Evolutionary conservation across 2,329 filamentous ascomycete species (phyloP).

Genomic region (Ceratocystis smalleyi): DNA sequence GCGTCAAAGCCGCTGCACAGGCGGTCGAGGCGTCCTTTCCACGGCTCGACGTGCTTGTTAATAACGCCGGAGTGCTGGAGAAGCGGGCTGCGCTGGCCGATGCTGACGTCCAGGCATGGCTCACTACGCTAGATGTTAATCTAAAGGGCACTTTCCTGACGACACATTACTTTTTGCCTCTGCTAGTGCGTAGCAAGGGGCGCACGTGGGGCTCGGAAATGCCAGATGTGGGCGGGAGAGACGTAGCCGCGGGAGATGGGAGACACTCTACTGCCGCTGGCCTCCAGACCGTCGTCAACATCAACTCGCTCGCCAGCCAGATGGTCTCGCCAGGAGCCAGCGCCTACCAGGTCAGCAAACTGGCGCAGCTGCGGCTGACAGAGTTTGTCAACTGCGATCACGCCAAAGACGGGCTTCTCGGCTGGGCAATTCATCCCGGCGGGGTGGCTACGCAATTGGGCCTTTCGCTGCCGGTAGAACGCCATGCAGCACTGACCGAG

Average conservation of each 20-base stretch:
- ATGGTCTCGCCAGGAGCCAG: slow-evolving; percentile 24
- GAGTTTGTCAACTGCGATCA: slow-evolving; percentile 35
- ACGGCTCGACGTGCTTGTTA: slow-evolving; percentile 29
- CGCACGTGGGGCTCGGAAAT: slow-evolving; percentile 22
- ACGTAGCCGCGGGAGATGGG: slow-evolving; percentile 19
- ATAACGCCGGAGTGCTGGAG: slow-evolving; percentile 31
- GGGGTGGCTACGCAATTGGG: slow-evolving; percentile 26
- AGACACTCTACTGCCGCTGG: background rate
- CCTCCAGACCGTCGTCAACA: slow-evolving; percentile 27
- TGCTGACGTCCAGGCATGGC: slow-evolving; percentile 30
- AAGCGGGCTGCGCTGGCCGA: slow-evolving; percentile 25
- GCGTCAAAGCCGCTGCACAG: slow-evolving; percentile 23
- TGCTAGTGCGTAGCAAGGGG: slow-evolving; percentile 25
- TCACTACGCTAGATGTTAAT: slow-evolving; percentile 34
- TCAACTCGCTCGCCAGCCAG: slow-evolving; percentile 31
- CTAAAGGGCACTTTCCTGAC: slow-evolving; percentile 33
- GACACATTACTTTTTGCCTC: slow-evolving; percentile 33
- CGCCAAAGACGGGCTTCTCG: slow-evolving; percentile 27
- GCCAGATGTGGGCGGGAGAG: background rate
- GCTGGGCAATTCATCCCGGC: slow-evolving; percentile 28
- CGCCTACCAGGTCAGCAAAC: slow-evolving; percentile 34
- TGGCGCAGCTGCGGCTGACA: slow-evolving; percentile 34
- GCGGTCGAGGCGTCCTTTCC: slow-evolving; percentile 22
- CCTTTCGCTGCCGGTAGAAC: background rate
- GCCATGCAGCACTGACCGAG: slow-evolving; percentile 22